Evolutionary conservation across 345 rosid genomes (phyloP).

Genomic region (Eucalyptus tenuipes): DNA sequence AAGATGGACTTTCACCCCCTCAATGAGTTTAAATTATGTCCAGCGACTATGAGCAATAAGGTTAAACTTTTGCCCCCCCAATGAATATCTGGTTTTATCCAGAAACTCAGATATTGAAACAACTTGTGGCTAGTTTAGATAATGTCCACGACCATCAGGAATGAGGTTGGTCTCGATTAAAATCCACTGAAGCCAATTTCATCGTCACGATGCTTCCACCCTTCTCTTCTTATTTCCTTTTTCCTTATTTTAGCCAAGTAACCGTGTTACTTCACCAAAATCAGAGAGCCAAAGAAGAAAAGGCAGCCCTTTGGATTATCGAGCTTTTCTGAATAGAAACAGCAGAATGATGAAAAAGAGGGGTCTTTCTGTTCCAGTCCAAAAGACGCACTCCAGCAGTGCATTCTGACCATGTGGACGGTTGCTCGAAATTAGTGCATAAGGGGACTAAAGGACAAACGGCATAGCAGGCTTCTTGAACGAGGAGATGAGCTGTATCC

Average conservation of each 20-base stretch:
- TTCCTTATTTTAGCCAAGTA: neutral
- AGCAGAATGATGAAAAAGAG: neutral
- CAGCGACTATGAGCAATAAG: neutral
- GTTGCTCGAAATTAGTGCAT: neutral
- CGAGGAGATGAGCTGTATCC: neutral
- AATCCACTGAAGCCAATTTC: neutral
- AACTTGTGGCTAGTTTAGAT: neutral
- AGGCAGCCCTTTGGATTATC: neutral
- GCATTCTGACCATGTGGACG: neutral
- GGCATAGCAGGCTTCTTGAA: neutral
- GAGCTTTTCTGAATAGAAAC: neutral
- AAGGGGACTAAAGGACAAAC: neutral
- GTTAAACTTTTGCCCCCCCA: neutral
- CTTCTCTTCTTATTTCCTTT: neutral
- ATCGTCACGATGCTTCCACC: neutral
- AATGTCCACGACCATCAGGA: neutral
- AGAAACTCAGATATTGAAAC: neutral
- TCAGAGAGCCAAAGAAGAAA: neutral
- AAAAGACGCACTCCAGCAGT: neutral
- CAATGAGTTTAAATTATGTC: neutral
- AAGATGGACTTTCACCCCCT: neutral
- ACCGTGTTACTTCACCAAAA: neutral
- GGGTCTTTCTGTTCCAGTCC: neutral
- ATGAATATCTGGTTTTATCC: neutral
- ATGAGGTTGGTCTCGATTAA: neutral